These are phyloP conservation scores for Euclidium syriacum DNA, from an alignment of 345 rosid species.

Conservation along the genomic window DNA sequence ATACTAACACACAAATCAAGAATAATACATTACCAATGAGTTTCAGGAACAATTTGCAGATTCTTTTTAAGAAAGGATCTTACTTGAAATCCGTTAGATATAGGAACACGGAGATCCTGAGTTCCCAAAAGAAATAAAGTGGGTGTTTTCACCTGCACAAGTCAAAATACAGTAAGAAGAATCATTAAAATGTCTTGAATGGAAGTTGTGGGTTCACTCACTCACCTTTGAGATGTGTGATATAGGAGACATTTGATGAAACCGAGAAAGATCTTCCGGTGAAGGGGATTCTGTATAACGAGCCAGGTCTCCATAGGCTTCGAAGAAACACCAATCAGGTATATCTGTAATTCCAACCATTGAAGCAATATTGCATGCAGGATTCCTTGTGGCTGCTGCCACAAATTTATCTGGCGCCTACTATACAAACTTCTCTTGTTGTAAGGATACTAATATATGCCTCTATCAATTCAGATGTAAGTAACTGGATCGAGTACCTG, in stretches of 20 bases:
- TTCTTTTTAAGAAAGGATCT: constrained; percentile 24
- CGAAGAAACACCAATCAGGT: constrained; percentile 88
- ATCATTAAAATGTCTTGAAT: background rate
- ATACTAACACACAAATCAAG: constrained; percentile 35
- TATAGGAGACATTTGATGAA: constrained; percentile 78
- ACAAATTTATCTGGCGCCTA: constrained; percentile 85
- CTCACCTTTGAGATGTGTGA: constrained; percentile 84
- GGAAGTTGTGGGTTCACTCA: constrained; percentile 5
- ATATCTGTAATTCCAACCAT: constrained; percentile 86
- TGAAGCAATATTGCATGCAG: constrained; percentile 73
- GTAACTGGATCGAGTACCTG: constrained; percentile 46
- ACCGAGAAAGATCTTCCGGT: constrained; percentile 52
- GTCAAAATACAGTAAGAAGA: background rate
- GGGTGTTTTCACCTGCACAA: constrained; percentile 83
- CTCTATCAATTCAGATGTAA: background rate
- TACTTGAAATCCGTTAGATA: constrained; percentile 79
- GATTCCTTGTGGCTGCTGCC: constrained; percentile 86
- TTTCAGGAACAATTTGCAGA: background rate
- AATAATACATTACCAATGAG: too few relatives aligned
- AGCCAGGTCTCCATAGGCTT: constrained; percentile 54
- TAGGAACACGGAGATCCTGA: constrained; percentile 86
- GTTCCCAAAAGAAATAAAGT: constrained; percentile 75
- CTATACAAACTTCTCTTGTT: background rate
- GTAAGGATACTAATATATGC: too few relatives aligned
- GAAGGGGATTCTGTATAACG: constrained; percentile 71